Conservation (phyloP, 805 yeast species). For the Metschnikowia arizonensis region DNA sequence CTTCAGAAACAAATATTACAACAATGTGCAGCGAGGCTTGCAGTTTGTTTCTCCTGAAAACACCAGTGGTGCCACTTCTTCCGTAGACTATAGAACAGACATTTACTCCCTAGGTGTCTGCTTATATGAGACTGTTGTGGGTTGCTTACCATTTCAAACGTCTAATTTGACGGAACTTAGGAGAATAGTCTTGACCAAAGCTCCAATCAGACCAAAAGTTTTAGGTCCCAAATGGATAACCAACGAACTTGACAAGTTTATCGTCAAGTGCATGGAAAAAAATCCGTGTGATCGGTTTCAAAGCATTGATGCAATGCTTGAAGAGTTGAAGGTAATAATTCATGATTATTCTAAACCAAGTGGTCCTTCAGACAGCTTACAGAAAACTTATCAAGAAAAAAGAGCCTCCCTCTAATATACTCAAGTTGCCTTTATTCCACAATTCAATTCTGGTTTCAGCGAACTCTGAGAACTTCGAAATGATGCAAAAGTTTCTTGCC, state of each 20-base stretch:
- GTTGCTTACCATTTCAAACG: conserved; percentile 41
- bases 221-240: conserved; percentile 27
- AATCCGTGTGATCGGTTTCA: conserved; percentile 37
- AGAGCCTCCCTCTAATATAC: background rate
- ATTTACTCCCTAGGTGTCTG: conserved; percentile 49
- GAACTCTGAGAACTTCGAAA: background rate
- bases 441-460: conserved; percentile 8
- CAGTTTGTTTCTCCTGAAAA: conserved; percentile 52
- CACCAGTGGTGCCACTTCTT: conserved; percentile 33
- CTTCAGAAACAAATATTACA: conserved; percentile 39
- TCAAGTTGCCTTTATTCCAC: conserved; percentile 11
- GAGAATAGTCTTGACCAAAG: conserved; percentile 37
- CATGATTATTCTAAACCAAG: conserved; percentile 15
- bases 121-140: conserved; percentile 45
- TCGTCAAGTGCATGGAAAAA: conserved; percentile 42
- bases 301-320: conserved; percentile 29
- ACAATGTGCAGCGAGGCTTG: conserved; percentile 34
- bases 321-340: conserved; percentile 31
- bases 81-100: conserved; percentile 46
- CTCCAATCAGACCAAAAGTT: conserved; percentile 39
- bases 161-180: conserved; percentile 37
- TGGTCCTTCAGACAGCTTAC: background rate
- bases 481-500: conserved; percentile 6
- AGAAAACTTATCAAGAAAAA: background rate
- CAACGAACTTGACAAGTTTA: conserved; percentile 31